Evolutionary conservation across 139 green algal species (phyloP), one percentile per base, ranked within the genome.

Genomic region (Tetradesmus lagerheimii): DNA sequence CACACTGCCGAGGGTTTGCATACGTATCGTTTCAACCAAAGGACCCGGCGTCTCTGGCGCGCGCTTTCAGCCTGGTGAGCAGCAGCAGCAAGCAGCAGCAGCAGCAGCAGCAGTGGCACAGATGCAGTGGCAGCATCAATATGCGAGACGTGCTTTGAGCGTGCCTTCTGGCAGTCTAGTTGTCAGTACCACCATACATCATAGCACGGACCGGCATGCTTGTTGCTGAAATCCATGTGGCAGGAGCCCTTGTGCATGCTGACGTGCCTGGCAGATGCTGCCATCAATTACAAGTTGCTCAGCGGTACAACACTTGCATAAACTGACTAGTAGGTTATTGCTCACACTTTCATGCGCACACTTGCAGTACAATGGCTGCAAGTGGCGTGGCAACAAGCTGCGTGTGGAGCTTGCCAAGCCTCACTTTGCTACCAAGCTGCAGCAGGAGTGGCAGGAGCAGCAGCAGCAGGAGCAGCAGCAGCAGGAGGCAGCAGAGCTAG

Each of bases 321-420:
- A n/a, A n/a, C n/a, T n/a, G n/a, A n/a, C n/a, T n/a, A n/a, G n/a
- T n/a, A n/a, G n/a, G n/a, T n/a, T n/a, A n/a, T n/a, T n/a, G n/a
- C n/a, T 50, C 9, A 50, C 43, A 50, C 43, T 9, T 9, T 50
- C 43, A 50, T 9, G 6, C 66, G 6, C 66, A 31, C 66, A 5
- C 66, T 27, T 47, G 81, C 90, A 93, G 74, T 96, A 96, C 84
- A 96, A 96, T 53, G 92, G 94, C 78, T 93, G 90, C 86, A 92
- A 92, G 75, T 96, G 93, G 93, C 83, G 90, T 9, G 94, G 94
- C 4, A 67, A 85, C 37, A 83, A 92, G 71, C 91, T 96, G 41
- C 91, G 81, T 4, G 92, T 94, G 43, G 90, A 94, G 85, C 39
- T 91, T 12, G 92, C 92, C 12, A 89, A 88, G 84, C 92, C 92